These are phyloP conservation scores for Wickerhamiella sorbophila DNA, from an alignment of 805 yeast species.

Conservation along the genomic window DNA sequence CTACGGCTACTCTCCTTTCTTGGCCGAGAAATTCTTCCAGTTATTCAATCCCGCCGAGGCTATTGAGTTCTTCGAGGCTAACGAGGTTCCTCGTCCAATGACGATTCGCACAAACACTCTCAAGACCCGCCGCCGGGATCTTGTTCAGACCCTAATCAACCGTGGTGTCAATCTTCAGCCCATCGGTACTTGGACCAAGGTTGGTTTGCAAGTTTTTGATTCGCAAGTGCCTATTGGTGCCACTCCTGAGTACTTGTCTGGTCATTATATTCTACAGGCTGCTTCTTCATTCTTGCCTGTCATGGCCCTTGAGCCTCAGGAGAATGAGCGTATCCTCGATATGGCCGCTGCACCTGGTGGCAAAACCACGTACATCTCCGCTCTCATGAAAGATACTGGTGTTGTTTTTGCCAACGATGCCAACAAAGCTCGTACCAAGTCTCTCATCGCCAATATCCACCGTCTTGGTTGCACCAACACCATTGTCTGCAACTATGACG, in stretches of 20 bases:
- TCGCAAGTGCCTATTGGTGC: slow-evolving; percentile 99
- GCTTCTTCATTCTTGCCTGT: slow-evolving; percentile 97
- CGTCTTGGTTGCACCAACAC: slow-evolving; percentile 94
- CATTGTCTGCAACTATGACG: slow-evolving; percentile 93
- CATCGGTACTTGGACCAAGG: slow-evolving; percentile 95
- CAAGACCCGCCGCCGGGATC: slow-evolving; percentile 85
- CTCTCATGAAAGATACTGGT: slow-evolving; percentile 96
- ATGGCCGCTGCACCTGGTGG: slow-evolving; percentile 99
- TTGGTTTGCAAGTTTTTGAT: slow-evolving; percentile 92
- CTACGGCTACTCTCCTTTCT: slow-evolving; percentile 81
- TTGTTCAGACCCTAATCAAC: slow-evolving; percentile 87
- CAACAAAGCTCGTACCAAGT: slow-evolving; percentile 90
- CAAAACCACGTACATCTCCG: slow-evolving; percentile 86
- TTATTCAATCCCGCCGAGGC: slow-evolving; percentile 92
- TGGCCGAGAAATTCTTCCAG: slow-evolving; percentile 88
- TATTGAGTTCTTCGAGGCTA: slow-evolving; percentile 95
- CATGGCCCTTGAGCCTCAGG: slow-evolving; percentile 96
- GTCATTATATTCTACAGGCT: slow-evolving; percentile 95
- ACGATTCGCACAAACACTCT: slow-evolving; percentile 97
- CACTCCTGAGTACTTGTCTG: slow-evolving; percentile 96
- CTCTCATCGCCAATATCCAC: slow-evolving; percentile 92
- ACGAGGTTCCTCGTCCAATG: slow-evolving; percentile 90
- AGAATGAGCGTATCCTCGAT: slow-evolving; percentile 85
- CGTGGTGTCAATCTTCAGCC: slow-evolving; percentile 97
- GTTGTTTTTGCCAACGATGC: slow-evolving; percentile 95